Base-by-base conservation (phyloP, 2,329 filamentous ascomycete species). In the Penicillium sp. region DNA sequence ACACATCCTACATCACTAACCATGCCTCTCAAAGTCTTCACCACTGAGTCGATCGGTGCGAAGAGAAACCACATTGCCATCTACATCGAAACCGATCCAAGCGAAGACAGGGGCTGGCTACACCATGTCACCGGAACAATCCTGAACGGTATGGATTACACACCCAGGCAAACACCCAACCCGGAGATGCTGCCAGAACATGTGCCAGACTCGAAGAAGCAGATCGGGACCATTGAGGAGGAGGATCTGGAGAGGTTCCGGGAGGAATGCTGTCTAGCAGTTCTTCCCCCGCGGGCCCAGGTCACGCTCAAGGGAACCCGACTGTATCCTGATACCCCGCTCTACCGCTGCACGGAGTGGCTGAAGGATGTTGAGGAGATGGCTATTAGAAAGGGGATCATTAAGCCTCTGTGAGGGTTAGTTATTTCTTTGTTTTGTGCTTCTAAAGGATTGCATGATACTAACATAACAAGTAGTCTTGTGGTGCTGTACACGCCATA, bases 81-180 rank as follows among this genome's bases (percentile, higher is more conserved):
- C 40, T 61, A 58, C 45, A 61, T 62, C 25, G 61, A 62, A 39
- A 62, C 54, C 6, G 13, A 52, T 12, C 60, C 58, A n/a, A 37
- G n/a, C 21, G 37, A 53, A 6, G 37, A 48, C 31, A 41, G 32
- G 8, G 59, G 60, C 13, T 50, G 21, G 27, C 39, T 59, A 2
- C 55, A 62, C 37, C 56, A 64, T 34, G 60, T 64, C 8, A 56
- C 55, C 13, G 61, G 61, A 32, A 62, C 53, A 8, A 59, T 64
- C 27, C 49, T 62, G 16, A 54, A 47, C 7, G 59, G 56, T n/a
- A 60, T 64, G 60, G 50, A 27, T 12, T 59, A 60, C 39, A 47
- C 56, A 7, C 46, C 50, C 3, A 54, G 54, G 29, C 27, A 49
- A 15, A 56, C 49, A 4, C 41, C 42, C 10, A 56, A 62, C 38